phyloP scores from a whole-genome alignment of 148 eudicot genomes.

The Nepenthes gracilis region DNA sequence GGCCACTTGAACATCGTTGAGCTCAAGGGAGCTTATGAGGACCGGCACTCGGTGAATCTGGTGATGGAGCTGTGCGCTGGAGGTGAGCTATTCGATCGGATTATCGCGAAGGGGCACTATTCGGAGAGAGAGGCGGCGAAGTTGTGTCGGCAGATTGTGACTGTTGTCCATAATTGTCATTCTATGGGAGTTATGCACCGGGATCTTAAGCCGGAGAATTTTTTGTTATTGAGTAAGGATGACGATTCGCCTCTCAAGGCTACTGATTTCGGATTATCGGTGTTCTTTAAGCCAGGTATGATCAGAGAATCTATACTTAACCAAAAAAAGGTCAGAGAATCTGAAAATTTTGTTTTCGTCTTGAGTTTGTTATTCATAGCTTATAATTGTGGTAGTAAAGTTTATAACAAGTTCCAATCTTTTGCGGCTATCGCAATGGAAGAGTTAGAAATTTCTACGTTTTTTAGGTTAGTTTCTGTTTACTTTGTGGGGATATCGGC shows the following conservation, averaged over 20 bases:
- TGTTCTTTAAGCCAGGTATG: constrained; percentile 73
- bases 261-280: constrained; percentile 88
- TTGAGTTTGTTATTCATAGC: background rate
- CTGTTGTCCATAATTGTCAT: constrained; percentile 77
- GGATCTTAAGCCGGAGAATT: constrained; percentile 94
- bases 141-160: constrained; percentile 72
- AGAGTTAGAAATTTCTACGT: no score
- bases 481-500: no score
- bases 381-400: no score
- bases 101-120: constrained; percentile 79
- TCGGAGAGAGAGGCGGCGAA: constrained; percentile 85
- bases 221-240: constrained; percentile 47
- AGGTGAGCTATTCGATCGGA: constrained; percentile 91
- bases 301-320: background rate
- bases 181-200: constrained; percentile 97
- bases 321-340: background rate
- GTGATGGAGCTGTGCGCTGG: constrained; percentile 94
- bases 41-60: constrained; percentile 71
- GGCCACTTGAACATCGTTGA: constrained; percentile 88
- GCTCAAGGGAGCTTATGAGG: constrained; percentile 71
- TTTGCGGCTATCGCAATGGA: no score
- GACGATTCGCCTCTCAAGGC: constrained; percentile 89
- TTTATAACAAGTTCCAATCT: no score
- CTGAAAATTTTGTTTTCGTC: background rate
- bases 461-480: no score